These are phyloP conservation scores for Ceratocystis lukuohia DNA, from an alignment of 2,329 filamentous ascomycete species.

Conservation along the genomic window DNA sequence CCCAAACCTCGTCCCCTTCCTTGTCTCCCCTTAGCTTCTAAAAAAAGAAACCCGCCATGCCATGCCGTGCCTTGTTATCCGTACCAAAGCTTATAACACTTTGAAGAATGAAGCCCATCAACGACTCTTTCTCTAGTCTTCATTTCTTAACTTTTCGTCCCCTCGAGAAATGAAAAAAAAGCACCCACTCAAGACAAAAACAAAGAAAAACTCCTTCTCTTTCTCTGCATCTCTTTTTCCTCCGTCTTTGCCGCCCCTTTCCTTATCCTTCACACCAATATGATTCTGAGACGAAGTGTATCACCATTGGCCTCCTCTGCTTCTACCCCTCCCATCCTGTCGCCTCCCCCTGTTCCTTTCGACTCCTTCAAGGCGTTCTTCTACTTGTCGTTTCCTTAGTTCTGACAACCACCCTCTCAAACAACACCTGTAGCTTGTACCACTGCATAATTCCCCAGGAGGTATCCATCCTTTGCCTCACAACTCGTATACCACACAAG, in stretches of 20 bases:
- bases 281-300: conserved; percentile 7
- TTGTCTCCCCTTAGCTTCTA: background rate
- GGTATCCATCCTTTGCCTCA: background rate
- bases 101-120: background rate
- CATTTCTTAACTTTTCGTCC: background rate
- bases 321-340: background rate
- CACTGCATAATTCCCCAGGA: background rate
- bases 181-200: too few relatives aligned
- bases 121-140: background rate
- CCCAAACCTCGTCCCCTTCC: background rate
- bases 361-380: conserved; percentile 5
- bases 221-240: background rate
- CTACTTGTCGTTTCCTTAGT: background rate
- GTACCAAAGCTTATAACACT: background rate
- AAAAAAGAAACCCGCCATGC: conserved; percentile 1
- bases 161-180: too few relatives aligned
- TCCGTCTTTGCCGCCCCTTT: background rate
- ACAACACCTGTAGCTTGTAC: background rate
- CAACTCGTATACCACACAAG: background rate
- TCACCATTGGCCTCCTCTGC: background rate
- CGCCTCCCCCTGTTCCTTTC: conserved; percentile 8
- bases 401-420: background rate
- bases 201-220: background rate
- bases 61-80: background rate
- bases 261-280: background rate